Conservation (phyloP, 2,329 filamentous ascomycete species). For the Fusarium sp. region DNA sequence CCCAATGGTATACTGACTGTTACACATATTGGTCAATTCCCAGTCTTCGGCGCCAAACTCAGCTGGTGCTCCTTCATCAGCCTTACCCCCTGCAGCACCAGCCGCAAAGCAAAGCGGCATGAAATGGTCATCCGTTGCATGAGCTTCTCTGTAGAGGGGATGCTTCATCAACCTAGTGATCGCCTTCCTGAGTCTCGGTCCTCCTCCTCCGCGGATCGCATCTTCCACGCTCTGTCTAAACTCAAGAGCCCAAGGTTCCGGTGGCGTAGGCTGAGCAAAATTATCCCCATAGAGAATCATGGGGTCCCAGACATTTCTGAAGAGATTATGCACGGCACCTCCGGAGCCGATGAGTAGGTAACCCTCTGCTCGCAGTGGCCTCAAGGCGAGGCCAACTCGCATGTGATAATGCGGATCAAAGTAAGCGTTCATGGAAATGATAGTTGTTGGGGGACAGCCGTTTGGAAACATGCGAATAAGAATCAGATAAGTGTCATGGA, state of each 20-base stretch:
- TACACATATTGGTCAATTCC: slow-evolving; percentile 24
- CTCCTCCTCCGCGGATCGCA: slow-evolving; percentile 56
- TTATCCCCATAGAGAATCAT: slow-evolving; percentile 69
- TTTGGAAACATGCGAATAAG: slow-evolving; percentile 78
- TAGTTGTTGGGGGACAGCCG: slow-evolving; percentile 70
- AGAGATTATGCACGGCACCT: slow-evolving; percentile 79
- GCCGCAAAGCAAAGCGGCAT: slow-evolving; percentile 14
- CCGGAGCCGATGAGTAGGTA: slow-evolving; percentile 66
- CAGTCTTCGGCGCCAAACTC: slow-evolving; percentile 11
- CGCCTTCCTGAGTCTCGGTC: slow-evolving; percentile 67
- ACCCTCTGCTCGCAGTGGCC: slow-evolving; percentile 52
- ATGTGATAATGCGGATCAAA: slow-evolving; percentile 37
- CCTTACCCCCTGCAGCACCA: slow-evolving; percentile 1
- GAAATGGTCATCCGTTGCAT: slow-evolving; percentile 57
- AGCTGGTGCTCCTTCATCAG: background rate
- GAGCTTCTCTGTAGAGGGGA: slow-evolving; percentile 75
- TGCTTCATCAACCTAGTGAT: slow-evolving; percentile 78
- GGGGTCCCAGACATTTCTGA: slow-evolving; percentile 75
- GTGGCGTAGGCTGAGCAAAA: slow-evolving; percentile 28
- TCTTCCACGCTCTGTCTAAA: slow-evolving; percentile 77
- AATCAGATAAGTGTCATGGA: slow-evolving; percentile 79
- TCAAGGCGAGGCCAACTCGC: slow-evolving; percentile 24
- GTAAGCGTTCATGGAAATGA: slow-evolving; percentile 33
- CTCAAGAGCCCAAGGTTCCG: slow-evolving; percentile 68
- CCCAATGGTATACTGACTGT: slow-evolving; percentile 11